phyloP scores from a whole-genome alignment of 2,329 filamentous ascomycete species.

The Rhinocladiella similis region DNA sequence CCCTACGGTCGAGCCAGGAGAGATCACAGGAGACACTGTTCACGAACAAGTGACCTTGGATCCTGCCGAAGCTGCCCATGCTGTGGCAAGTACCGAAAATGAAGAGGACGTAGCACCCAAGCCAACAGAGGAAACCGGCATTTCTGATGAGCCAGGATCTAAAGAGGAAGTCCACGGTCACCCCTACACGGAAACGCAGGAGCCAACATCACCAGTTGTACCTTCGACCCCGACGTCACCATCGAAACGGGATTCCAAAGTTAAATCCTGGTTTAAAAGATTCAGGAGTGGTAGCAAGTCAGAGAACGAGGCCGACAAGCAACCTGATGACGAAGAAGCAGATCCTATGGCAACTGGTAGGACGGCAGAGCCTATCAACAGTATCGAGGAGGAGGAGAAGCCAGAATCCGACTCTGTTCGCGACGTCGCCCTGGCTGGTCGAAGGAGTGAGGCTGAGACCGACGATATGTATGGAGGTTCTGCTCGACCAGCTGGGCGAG shows the following conservation, averaged over 20 bases:
- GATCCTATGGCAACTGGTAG: neutral
- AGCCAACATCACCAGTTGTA: constrained; percentile 7
- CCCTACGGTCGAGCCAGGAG: constrained; percentile 3
- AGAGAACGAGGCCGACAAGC: constrained; percentile 18
- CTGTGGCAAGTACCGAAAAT: constrained; percentile 4
- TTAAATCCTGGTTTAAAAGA: constrained; percentile 27
- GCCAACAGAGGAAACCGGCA: neutral
- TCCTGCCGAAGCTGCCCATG: constrained; percentile 8
- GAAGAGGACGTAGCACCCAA: constrained; percentile 1
- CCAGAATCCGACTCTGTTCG: constrained; percentile 26
- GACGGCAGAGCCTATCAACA: constrained; percentile 2
- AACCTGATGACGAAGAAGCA: constrained; percentile 2
- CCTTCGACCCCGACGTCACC: constrained; percentile 20
- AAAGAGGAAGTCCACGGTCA: constrained; percentile 5
- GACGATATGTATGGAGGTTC: constrained; percentile 29
- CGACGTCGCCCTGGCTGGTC: constrained; percentile 30
- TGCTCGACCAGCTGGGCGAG: constrained; percentile 8
- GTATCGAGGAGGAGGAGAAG: constrained; percentile 12
- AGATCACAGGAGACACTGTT: constrained; percentile 9
- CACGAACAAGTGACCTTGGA: constrained; percentile 23
- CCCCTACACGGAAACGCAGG: constrained; percentile 8
- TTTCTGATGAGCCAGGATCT: constrained; percentile 1
- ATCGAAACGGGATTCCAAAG: constrained; percentile 24
- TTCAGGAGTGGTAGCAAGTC: constrained; percentile 22
- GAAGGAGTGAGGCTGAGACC: constrained; percentile 22